Evolutionary conservation across 306 rosid genomes (phyloP), one percentile per base, ranked within the genome.

Genomic region (Trifolium subterraneum): DNA sequence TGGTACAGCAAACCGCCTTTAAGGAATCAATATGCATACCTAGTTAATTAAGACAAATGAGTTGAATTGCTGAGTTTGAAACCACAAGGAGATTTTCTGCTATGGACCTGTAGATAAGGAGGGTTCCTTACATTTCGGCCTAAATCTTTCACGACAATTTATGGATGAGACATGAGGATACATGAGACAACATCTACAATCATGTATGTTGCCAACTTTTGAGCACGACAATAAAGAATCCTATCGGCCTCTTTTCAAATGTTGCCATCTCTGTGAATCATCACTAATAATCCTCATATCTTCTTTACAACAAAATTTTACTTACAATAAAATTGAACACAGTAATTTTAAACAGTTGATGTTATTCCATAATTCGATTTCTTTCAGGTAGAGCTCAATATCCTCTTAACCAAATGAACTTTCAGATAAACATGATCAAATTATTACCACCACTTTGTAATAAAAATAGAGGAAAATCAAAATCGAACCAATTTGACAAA

Each of bases 61-160:
- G 76, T 39, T 56, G 67, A 56, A 59, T 23, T 39, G 41, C 18
- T 22, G 8, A 39, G 39, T 38, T 56, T 56, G 33, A 25, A 56
- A 56, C 66, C 8, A 18, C 11, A 15, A 11, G 41, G 23, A 42
- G 18, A 36, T 11, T 39, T 56, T 71, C 25, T 56, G 54, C 27
- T 55, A 71, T 36, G 10, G 29, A 7, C 27, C 11, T 39, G 19
- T 56, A 56, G 23, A 22, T 22, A 39, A 56, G 54, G 31, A 25
- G 23, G 35, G 55, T 56, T 25, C 56, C 67, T 39, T 22, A 27
- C 55, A 56, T 22, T 56, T 71, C 4, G 8, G 6, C 76, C 55
- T 39, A 56, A 55, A 55, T 22, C 54, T 55, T 55, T 55, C 52
- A 10, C 5, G 2, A 23, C 10, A 39, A 39, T 12, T 16, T 11